These are phyloP conservation scores for Fusarium denticulatum DNA, from an alignment of 2,329 filamentous ascomycete species.

Conservation along the genomic window DNA sequence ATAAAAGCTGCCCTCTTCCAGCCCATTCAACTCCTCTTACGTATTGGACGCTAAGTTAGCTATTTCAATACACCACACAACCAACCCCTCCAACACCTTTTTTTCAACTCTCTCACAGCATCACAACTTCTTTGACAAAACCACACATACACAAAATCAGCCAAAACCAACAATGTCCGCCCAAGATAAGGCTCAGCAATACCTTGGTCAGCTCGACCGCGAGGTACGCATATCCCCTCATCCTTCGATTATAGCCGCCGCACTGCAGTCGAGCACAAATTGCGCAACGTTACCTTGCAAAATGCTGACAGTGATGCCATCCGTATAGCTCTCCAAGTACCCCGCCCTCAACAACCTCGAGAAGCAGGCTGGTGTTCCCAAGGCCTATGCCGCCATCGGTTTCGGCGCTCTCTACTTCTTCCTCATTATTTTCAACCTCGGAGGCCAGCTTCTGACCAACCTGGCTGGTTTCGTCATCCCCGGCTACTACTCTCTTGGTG, in stretches of 20 bases:
- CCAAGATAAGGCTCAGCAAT: constrained; percentile 80
- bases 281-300: constrained; percentile 9
- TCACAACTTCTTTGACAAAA: constrained; percentile 22
- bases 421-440: constrained; percentile 92
- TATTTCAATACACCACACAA: constrained; percentile 35
- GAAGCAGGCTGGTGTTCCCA: constrained; percentile 83
- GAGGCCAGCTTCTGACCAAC: constrained; percentile 88
- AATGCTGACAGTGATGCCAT: constrained; percentile 41
- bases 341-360: constrained; percentile 85
- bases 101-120: constrained; percentile 22
- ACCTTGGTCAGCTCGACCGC: constrained; percentile 82
- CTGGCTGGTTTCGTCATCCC: constrained; percentile 84
- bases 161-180: constrained; percentile 65
- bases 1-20: constrained; percentile 42
- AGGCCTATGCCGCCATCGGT: constrained; percentile 85
- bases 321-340: constrained; percentile 81
- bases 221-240: constrained; percentile 67
- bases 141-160: constrained; percentile 43
- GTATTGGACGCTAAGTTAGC: constrained; percentile 30
- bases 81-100: constrained; percentile 33
- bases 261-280: constrained; percentile 23
- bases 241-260: constrained; percentile 5
- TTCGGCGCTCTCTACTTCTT: constrained; percentile 85
- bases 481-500: constrained; percentile 83
- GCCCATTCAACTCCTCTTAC: constrained; percentile 30